A percentile compares a stretch with the other conserved stretches of the same genome.
These are phyloP conservation scores for Anthoceros angustus DNA, from an alignment of 225 moss, liverwort and hornwort species.

Conservation along the genomic window DNA sequence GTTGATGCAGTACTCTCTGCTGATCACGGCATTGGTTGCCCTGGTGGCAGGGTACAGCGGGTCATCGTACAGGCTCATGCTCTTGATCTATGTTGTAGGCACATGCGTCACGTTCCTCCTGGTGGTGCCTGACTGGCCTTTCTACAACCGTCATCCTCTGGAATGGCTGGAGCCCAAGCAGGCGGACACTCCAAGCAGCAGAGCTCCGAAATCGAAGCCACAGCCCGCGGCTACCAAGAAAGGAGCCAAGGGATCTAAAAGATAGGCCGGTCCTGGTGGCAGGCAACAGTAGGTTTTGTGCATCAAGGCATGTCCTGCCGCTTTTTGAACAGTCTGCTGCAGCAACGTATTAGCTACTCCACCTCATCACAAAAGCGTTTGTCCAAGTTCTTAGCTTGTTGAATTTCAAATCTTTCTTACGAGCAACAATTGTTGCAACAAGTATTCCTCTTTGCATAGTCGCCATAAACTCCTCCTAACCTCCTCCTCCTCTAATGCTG, in stretches of 20 bases:
- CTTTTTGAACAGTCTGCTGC: too few relatives aligned
- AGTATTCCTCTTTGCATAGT: too few relatives aligned
- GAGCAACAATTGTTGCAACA: too few relatives aligned
- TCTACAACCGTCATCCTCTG: constrained; percentile 53
- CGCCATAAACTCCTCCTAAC: too few relatives aligned
- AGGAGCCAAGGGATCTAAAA: constrained; percentile 34
- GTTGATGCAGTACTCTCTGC: constrained; percentile 70
- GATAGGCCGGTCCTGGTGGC: constrained; percentile 9
- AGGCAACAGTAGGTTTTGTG: background rate
- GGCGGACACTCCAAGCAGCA: constrained; percentile 39
- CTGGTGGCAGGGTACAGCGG: constrained; percentile 42
- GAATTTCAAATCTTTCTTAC: too few relatives aligned
- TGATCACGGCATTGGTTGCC: constrained; percentile 42
- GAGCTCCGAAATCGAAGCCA: constrained; percentile 27
- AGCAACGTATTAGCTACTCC: too few relatives aligned
- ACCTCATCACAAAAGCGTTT: too few relatives aligned
- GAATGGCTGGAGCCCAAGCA: constrained; percentile 48
- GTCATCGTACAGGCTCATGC: constrained; percentile 67
- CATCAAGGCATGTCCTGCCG: too few relatives aligned
- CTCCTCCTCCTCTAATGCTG: too few relatives aligned
- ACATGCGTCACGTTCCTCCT: constrained; percentile 47
- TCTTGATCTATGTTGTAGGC: constrained; percentile 48
- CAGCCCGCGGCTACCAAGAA: constrained; percentile 48
- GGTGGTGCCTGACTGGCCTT: constrained; percentile 67
- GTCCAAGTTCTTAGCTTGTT: too few relatives aligned